phyloP scores from a whole-genome alignment of 139 green algal species.

The Micractinium sp. region DNA sequence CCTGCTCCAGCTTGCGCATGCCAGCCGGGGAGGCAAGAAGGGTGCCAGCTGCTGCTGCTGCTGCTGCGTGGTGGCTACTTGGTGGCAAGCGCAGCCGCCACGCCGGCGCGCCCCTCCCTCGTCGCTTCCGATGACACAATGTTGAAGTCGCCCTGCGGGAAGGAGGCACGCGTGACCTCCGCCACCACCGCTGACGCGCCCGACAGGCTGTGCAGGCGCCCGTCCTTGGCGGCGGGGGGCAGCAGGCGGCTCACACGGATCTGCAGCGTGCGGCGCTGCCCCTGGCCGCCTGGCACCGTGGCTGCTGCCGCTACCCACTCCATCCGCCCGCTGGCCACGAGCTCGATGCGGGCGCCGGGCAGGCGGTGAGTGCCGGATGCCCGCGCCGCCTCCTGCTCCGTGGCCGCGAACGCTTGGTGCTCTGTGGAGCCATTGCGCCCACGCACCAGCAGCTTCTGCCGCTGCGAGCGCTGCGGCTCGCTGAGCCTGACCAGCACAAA shows the following conservation, averaged over 20 bases:
- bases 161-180: slow-evolving; percentile 10
- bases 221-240: slow-evolving; percentile 14
- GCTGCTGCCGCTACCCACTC: slow-evolving; percentile 55
- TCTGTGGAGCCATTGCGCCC: slow-evolving; percentile 67
- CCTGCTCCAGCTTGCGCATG: no score
- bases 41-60: not conserved
- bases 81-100: not conserved
- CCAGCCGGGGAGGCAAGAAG: no score
- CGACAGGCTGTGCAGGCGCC: slow-evolving; percentile 5
- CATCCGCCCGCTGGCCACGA: slow-evolving; percentile 69
- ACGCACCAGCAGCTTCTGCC: slow-evolving; percentile 70
- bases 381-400: slow-evolving; percentile 35
- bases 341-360: slow-evolving; percentile 46
- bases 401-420: slow-evolving; percentile 44
- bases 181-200: not conserved
- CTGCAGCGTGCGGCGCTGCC: slow-evolving; percentile 41
- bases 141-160: slow-evolving; percentile 9
- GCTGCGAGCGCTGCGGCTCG: slow-evolving; percentile 45
- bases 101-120: not conserved
- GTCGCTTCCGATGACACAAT: not conserved
- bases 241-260: slow-evolving; percentile 14
- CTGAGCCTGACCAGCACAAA: slow-evolving; percentile 63
- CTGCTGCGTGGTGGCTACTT: not conserved
- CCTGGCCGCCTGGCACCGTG: not conserved
- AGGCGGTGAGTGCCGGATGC: slow-evolving; percentile 35